These are phyloP conservation scores for Axilococcus clingmanii DNA, from an alignment of 139 green algal genomes.

Conservation along the genomic window DNA sequence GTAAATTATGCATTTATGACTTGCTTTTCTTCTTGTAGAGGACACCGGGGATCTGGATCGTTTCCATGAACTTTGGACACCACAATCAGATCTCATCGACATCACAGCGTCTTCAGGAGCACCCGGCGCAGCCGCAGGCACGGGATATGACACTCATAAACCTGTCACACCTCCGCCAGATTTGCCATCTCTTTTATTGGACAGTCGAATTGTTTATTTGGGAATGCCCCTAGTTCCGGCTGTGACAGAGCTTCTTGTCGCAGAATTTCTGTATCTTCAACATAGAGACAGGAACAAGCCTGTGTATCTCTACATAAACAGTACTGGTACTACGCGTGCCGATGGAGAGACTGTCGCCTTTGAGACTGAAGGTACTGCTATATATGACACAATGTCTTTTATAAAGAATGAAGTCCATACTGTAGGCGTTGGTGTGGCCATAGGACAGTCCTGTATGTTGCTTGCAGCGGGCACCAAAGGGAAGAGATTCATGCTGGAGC, in stretches of 20 bases:
- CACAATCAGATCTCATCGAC: too few species aligned
- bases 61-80: constrained; percentile 24
- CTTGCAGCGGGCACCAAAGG: constrained; percentile 65
- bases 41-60: constrained; percentile 13
- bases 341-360: constrained; percentile 79
- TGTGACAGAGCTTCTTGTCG: constrained; percentile 97
- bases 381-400: constrained; percentile 86
- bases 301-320: constrained; percentile 98
- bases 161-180: constrained; percentile 78
- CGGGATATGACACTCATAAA: constrained; percentile 32
- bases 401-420: constrained; percentile 64
- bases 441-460: constrained; percentile 78
- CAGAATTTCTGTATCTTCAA: constrained; percentile 94
- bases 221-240: constrained; percentile 96
- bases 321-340: constrained; percentile 58
- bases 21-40: too few species aligned
- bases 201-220: constrained; percentile 95
- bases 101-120: too few species aligned
- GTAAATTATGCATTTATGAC: too few species aligned
- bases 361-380: constrained; percentile 87
- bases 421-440: constrained; percentile 46
- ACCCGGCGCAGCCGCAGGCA: constrained; percentile 23
- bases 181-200: constrained; percentile 91
- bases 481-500: constrained; percentile 78
- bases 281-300: constrained; percentile 63